Percentiles rank a stretch among this genome's conserved stretches.
These are phyloP conservation scores for Huntiella bhutanensis DNA, from an alignment of 2,329 filamentous ascomycete species.

Conservation along the genomic window DNA sequence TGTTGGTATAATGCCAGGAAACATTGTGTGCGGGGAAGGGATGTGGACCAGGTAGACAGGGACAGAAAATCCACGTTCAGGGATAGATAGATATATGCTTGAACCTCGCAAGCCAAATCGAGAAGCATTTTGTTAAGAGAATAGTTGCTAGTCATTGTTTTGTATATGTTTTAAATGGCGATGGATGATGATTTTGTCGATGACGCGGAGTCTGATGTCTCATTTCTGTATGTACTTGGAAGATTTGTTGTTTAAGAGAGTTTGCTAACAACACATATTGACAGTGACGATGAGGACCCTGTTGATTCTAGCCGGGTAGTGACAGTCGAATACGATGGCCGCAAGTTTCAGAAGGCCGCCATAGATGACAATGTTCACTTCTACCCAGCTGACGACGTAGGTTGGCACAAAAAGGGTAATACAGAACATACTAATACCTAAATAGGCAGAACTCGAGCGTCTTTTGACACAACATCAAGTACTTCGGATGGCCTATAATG, in stretches of 20 bases:
- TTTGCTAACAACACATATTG: neutral
- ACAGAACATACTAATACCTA: neutral
- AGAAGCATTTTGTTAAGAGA: neutral
- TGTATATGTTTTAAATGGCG: neutral
- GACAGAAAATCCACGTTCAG: too few relatives aligned
- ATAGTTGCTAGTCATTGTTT: neutral
- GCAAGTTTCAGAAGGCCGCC: constrained; percentile 1
- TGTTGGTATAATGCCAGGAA: too few relatives aligned
- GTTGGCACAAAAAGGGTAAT: neutral
- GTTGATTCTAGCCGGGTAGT: neutral
- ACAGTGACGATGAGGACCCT: neutral
- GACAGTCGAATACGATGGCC: neutral
- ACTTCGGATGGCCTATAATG: constrained; percentile 3
- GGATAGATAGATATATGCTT: too few relatives aligned
- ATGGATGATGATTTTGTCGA: neutral
- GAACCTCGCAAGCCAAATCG: too few relatives aligned
- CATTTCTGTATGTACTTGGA: neutral
- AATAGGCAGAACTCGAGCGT: neutral
- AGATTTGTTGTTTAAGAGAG: neutral
- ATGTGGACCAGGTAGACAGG: too few relatives aligned
- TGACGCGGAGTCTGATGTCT: neutral
- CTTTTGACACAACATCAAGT: constrained; percentile 3
- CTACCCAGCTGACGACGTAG: constrained; percentile 8
- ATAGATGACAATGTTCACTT: constrained; percentile 5
- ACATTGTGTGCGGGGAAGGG: too few relatives aligned